Conservation (phyloP, 257 asterid species). For the Mentha longifolia region DNA sequence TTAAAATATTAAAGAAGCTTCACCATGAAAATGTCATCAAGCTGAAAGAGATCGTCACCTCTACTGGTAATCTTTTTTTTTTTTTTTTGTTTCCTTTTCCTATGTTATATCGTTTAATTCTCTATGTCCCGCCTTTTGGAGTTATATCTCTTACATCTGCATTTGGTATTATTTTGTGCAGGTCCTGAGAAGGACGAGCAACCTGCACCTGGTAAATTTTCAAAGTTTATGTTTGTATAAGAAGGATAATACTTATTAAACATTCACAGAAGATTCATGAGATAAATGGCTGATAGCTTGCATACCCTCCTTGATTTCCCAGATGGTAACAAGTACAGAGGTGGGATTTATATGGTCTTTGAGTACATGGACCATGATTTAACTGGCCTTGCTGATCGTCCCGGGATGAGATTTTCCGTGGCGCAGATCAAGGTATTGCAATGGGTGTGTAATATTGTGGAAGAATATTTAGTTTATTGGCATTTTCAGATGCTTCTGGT, state of each 20-base stretch:
- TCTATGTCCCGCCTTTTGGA: neutral
- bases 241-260: slow-evolving; percentile 4
- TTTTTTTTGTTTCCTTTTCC: neutral
- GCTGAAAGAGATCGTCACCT: slow-evolving; percentile 86
- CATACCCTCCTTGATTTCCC: slow-evolving; percentile 31
- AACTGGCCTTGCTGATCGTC: slow-evolving; percentile 95
- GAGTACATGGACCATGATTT: slow-evolving; percentile 95
- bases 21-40: slow-evolving; percentile 85
- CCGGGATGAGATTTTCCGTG: slow-evolving; percentile 85
- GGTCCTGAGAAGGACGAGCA: slow-evolving; percentile 87
- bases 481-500: slow-evolving; percentile 42
- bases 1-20: slow-evolving; percentile 86
- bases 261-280: neutral
- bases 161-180: slow-evolving; percentile 38
- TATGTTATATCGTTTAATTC: neutral
- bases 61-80: slow-evolving; percentile 64
- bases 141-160: slow-evolving; percentile 29
- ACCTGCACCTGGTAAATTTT: slow-evolving; percentile 56
- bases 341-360: slow-evolving; percentile 91
- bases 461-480: slow-evolving; percentile 30
- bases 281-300: slow-evolving; percentile 19
- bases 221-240: neutral
- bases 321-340: slow-evolving; percentile 89
- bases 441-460: slow-evolving; percentile 18
- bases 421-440: slow-evolving; percentile 78